Evolutionary conservation across 345 rosid genomes (phyloP), one percentile per base, ranked within the genome.

Genomic region (Psidium guajava): DNA sequence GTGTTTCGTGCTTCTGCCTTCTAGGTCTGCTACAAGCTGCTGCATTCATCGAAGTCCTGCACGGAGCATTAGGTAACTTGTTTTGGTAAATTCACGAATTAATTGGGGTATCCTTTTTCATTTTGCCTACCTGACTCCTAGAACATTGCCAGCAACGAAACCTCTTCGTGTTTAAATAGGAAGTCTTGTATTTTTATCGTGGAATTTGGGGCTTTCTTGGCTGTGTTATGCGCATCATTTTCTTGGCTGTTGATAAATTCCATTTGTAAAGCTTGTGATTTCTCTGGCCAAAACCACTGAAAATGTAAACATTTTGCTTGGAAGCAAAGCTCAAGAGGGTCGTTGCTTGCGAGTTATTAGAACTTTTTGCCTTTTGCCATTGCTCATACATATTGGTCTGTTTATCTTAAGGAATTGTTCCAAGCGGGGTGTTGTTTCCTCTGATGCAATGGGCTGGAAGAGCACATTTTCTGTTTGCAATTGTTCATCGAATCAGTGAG

Each of bases 381-480:
- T 49, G 53, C 52, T 54, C 8, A 64, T 85, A 32, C 22, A 58
- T 6, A 18, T 73, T 49, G 82, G 13, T 15, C 59, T 44, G n/a
- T 80, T 47, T 56, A 8, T 44, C 28, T 83, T 50, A 84, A 95
- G 98, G 98, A 50, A 89, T 95, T 89, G 95, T 95, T n/a, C 94
- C 99, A 7, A 97, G 94, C 87, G 98, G 98, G 85, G 89, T 88
- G 84, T 59, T 94, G 91, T 93, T 95, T 59, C 98, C 98, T 36
- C 40, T 94, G 83, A 94, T 94, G 93, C 99, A 95, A 82, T 95
- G 98, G 97, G 88, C 89, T 84, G 98, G 98, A 90, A 92, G 96
- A 91, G 90, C 92, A 16, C 96, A 95, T 82, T 93, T 94, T 88
- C 83, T 95, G 14, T 80, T 94, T 59, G 92, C 92, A 54, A 87